Percentiles rank a stretch among this genome's conserved stretches.
Conservation (phyloP, 164 flowering plant species). For the Platanus orientalis region DNA sequence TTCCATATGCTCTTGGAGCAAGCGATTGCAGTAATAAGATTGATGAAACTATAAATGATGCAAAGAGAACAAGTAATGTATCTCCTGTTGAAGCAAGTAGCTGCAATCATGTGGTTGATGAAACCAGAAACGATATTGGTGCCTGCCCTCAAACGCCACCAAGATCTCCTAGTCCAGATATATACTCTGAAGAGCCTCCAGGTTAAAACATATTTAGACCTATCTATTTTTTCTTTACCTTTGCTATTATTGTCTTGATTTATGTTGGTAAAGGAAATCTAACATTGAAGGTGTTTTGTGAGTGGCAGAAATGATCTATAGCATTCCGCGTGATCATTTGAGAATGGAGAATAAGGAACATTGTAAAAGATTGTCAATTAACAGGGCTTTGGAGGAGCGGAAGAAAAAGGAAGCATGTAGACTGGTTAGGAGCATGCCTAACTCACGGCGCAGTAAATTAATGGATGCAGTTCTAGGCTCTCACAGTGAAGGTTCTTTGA, state of each 20-base stretch:
- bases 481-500: slow-evolving; percentile 27
- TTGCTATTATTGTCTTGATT: neutral
- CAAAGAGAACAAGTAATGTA: slow-evolving; percentile 1
- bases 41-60: slow-evolving; percentile 1
- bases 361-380: slow-evolving; percentile 19
- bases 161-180: slow-evolving; percentile 46
- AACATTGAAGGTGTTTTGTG: neutral
- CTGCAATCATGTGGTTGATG: slow-evolving; percentile 3
- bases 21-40: neutral
- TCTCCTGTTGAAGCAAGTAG: neutral
- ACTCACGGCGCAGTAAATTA: slow-evolving; percentile 27
- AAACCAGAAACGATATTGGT: neutral
- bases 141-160: slow-evolving; percentile 27
- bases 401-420: slow-evolving; percentile 38
- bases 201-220: slow-evolving; percentile 32
- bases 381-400: slow-evolving; percentile 23
- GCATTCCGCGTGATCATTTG: slow-evolving; percentile 29
- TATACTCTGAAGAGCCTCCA: slow-evolving; percentile 24
- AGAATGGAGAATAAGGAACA: slow-evolving; percentile 8
- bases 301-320: slow-evolving; percentile 23
- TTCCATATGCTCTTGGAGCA: slow-evolving; percentile 1
- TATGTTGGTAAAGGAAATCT: neutral
- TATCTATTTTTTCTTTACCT: neutral
- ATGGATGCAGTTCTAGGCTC: slow-evolving; percentile 31
- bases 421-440: slow-evolving; percentile 37